A percentile compares a stretch with the other conserved stretches of the same genome.
Evolutionary conservation across 1,284 basidiomycete genomes (phyloP).

Genomic region (Sanghuangporus sanghuang): DNA sequence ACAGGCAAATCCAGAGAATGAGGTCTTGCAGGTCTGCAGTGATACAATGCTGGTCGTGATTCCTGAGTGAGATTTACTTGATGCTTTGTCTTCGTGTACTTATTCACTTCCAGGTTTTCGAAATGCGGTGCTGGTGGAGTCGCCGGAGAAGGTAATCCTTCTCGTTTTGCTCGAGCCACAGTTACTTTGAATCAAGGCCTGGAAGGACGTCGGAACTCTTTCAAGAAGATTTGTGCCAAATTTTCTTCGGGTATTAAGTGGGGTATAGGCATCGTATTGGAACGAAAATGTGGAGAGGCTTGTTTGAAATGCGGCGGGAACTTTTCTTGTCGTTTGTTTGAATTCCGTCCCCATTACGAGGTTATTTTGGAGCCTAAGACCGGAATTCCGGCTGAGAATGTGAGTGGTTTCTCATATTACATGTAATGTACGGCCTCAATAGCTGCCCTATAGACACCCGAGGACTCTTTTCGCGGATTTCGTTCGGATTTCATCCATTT

Average conservation of each 20-base stretch:
- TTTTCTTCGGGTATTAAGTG: slow-evolving; percentile 88
- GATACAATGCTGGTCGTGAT: slow-evolving; percentile 79
- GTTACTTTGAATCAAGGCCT: neutral
- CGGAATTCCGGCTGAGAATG: slow-evolving; percentile 45
- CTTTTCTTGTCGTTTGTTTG: slow-evolving; percentile 73
- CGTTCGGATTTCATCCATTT: slow-evolving; percentile 95
- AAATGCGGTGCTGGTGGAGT: neutral
- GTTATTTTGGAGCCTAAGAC: slow-evolving; percentile 61
- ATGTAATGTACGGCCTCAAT: neutral
- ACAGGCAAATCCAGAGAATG: slow-evolving; percentile 68
- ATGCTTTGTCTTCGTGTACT: slow-evolving; percentile 14
- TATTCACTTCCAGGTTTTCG: slow-evolving; percentile 10
- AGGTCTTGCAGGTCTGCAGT: slow-evolving; percentile 83
- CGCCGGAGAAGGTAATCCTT: neutral
- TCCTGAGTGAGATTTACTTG: slow-evolving; percentile 61
- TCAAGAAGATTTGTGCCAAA: slow-evolving; percentile 66
- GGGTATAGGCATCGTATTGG: slow-evolving; percentile 82
- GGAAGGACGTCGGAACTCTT: slow-evolving; percentile 7
- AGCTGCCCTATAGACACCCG: slow-evolving; percentile 32
- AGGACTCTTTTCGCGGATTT: slow-evolving; percentile 87
- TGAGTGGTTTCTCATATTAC: slow-evolving; percentile 26
- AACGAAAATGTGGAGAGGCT: slow-evolving; percentile 78
- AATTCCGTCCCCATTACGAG: slow-evolving; percentile 80
- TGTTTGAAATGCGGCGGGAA: slow-evolving; percentile 63
- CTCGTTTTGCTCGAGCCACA: neutral